Evolutionary conservation across 23 red algal genomes (phyloP), one percentile per base, ranked within the genome.

Genomic region (Chondrus crispus): DNA sequence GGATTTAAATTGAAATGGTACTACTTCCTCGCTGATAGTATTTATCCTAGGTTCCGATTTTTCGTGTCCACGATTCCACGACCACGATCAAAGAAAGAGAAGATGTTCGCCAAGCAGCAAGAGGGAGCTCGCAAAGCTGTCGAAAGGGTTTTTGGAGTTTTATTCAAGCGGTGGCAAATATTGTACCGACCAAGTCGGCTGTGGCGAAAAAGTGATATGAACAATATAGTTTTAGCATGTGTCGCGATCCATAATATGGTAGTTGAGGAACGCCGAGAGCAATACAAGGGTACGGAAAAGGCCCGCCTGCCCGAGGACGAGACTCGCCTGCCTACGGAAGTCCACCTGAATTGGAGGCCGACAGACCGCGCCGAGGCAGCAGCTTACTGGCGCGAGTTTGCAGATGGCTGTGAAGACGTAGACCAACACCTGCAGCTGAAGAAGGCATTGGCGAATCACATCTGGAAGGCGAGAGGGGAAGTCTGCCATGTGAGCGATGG

Each of bases 121-220:
- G 54, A 87, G 45, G n/a, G 22, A 2, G 45, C 57, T 13, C 57
- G 83, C 7, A 87, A 87, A 7, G 69, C 16, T 36, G 39, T 87
- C 0, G 83, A 87, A 48, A 64, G 57, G 18, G 83, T 87, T 57
- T 86, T 87, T 55, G 83, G 83, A 46, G 83, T 87, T 28, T 55
- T 87, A 68, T 82, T 82, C 12, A 22, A 49, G 46, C 45, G 39
- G 8, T 58, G 26, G 51, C 24, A 82, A 22, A 82, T 82, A 57
- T 12, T 82, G 24, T 7, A 49, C 26, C 10, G 13, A 24, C 77
- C 77, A 13, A 7, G 24, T 12, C 9, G 77, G 77, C 40, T 82
- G 30, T 82, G 45, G 77, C 18, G 28, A 24, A n/a, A 18, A 58
- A 24, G 1, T 55, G 46, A 82, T n/a, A 53, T 60, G 41, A 58